Evolutionary conservation across 2,329 filamentous ascomycete genomes (phyloP).

Genomic region (Ceratocystis lukuohia): DNA sequence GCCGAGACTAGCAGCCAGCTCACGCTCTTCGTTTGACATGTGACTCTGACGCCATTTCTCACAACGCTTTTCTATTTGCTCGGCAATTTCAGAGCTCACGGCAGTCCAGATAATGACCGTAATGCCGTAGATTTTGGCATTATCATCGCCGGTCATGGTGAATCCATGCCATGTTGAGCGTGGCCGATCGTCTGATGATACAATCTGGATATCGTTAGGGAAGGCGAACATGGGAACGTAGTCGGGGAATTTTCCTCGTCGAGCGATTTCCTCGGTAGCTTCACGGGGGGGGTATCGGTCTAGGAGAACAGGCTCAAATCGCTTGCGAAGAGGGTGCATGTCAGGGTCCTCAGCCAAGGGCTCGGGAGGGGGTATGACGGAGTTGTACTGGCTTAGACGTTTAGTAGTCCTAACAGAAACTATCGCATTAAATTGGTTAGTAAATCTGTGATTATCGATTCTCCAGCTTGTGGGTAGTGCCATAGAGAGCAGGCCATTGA

Average conservation of each 20-base stretch:
- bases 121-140: slow-evolving; percentile 81
- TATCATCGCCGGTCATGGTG: slow-evolving; percentile 90
- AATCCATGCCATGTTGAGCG: slow-evolving; percentile 98
- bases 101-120: slow-evolving; percentile 89
- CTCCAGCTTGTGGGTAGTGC: not conserved
- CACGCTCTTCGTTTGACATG: slow-evolving; percentile 82
- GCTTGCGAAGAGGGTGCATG: slow-evolving; percentile 88
- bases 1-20: slow-evolving; percentile 81
- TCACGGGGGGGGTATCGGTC: slow-evolving; percentile 83
- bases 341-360: slow-evolving; percentile 78
- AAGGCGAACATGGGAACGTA: slow-evolving; percentile 99
- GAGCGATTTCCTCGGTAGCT: slow-evolving; percentile 64
- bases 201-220: slow-evolving; percentile 92
- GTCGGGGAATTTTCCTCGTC: slow-evolving; percentile 80
- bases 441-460: slow-evolving; percentile 15
- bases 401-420: slow-evolving; percentile 63
- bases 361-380: slow-evolving; percentile 86
- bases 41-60: slow-evolving; percentile 74
- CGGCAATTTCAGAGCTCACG: slow-evolving; percentile 65
- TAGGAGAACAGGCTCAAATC: slow-evolving; percentile 90
- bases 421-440: slow-evolving; percentile 23
- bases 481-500: not conserved
- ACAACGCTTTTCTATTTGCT: slow-evolving; percentile 68
- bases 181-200: slow-evolving; percentile 86
- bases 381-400: slow-evolving; percentile 93